Evolutionary conservation across 2,329 filamentous ascomycete genomes (phyloP), one percentile per base, ranked within the genome.

Genomic region (Aspergillus intermedius): DNA sequence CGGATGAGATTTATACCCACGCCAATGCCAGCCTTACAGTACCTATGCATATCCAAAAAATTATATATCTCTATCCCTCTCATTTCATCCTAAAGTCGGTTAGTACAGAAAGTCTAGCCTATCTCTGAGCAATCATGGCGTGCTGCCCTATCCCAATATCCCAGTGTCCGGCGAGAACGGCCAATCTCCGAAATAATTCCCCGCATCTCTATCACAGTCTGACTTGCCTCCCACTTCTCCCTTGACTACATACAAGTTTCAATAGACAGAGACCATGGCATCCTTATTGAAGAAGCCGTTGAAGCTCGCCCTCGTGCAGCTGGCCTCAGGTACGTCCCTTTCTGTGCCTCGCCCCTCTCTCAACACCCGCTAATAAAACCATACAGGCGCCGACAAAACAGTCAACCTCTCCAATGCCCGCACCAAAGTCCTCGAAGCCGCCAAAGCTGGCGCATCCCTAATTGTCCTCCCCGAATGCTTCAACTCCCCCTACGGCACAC

Each of bases 381-480:
- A 47, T 39, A 17, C 42, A 85, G 77, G 87, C 53, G 72, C 85
- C 55, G 88, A 95, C 75, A 98, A 98, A 75, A 66, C 83, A 9
- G 79, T 79, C 57, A 98, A 98, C 72, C 88, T 98, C 54, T 66
- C 78, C 19, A 85, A 85, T 66, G 91, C 93, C 10, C 85, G 87
- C 49, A 77, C 78, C 40, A 91, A 93, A 66, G 90, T 97, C 50
- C 79, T 89, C 54, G 84, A 89, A 67, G 91, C 93, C 4, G 85
- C 89, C 21, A 69, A 75, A 22, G 74, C 74, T 3, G 91, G 91
- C 57, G 89, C 91, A 51, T 83, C 87, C 49, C 83, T 98, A 51
- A 84, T 97, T 56, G 89, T 97, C 30, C 81, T 98, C 15, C 93
- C 93, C 32, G 93, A 98, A 75, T 98, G 93, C 78, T 98, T 98